Conservation (phyloP, 768 basidiomycete genomes). For the Suillus brevipes region DNA sequence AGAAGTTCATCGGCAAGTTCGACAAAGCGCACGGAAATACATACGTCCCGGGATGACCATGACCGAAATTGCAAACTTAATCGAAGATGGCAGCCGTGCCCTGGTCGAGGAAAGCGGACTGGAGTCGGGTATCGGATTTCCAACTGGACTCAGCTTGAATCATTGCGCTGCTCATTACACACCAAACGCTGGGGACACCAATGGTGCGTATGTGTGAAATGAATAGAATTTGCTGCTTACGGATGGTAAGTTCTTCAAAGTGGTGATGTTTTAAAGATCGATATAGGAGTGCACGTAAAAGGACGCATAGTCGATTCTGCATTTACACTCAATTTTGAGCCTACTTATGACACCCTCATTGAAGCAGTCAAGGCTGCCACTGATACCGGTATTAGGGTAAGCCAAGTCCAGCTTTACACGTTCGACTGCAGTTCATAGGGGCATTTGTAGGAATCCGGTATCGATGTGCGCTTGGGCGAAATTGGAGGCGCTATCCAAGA, state of each 20-base stretch:
- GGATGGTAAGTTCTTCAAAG: constrained; percentile 65
- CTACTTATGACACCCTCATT: constrained; percentile 84
- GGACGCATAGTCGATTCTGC: constrained; percentile 96
- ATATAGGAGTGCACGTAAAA: constrained; percentile 95
- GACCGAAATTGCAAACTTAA: constrained; percentile 91
- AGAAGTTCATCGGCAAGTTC: constrained; percentile 95
- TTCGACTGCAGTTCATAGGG: constrained; percentile 2
- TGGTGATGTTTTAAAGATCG: constrained; percentile 93
- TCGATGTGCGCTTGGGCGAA: constrained; percentile 92
- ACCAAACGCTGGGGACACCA: constrained; percentile 90
- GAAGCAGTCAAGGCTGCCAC: constrained; percentile 95
- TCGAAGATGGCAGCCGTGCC: constrained; percentile 89
- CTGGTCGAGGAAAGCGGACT: constrained; percentile 90
- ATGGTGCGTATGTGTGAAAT: constrained; percentile 46
- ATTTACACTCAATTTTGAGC: constrained; percentile 89
- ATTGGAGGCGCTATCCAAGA: constrained; percentile 92
- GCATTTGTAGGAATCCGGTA: constrained; percentile 77
- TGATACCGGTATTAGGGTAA: constrained; percentile 83
- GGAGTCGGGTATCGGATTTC: constrained; percentile 90
- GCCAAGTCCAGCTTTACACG: constrained; percentile 16
- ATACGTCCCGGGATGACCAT: constrained; percentile 93
- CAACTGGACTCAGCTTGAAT: constrained; percentile 92
- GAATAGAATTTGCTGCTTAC: constrained; percentile 11
- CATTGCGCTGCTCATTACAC: constrained; percentile 96
- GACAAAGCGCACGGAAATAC: constrained; percentile 72